Base-by-base conservation (phyloP, 2,329 filamentous ascomycete species). In the Didymella lethalis region DNA sequence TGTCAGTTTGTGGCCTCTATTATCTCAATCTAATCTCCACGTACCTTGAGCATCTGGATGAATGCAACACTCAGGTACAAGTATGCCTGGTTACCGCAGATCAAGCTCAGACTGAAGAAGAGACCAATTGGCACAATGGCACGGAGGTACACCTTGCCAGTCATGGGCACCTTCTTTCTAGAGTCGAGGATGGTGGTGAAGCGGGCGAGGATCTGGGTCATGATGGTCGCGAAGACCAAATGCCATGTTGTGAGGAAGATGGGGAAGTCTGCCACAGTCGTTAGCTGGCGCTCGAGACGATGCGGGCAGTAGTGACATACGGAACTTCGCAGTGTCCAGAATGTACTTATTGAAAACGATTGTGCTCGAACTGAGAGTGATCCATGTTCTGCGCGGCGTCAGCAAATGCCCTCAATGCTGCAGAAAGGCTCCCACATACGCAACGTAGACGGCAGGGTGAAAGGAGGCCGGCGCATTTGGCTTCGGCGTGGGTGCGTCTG, bases 311-410 rank as follows among this genome's bases (percentile, higher is more conserved):
- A 48, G 48, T n/a, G 18, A 77, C 88, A 83, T 85, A 92, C 90
- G 86, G 83, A 97, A 97, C 64, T 91, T 85, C 64, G 90, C 85
- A 38, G 90, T 93, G 73, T 94, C 89, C 63, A 98, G 86, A 73
- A 99, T 92, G 88, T 92, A 97, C 87, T 99, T 99, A 88, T 99
- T 98, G 89, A 97, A 98, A 63, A 99, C 84, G 77, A 99, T 99
- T 75, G 98, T 93, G 71, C 90, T 92, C 43, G 93, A 97, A 74
- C 92, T 96, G 78, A 97, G 85, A 59, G 88, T 83, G 75, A 99
- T 98, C 95, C 95, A 99, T 69, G 88, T 84, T 71, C 93, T 97
- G 78, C 50, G 34, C 49, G 14, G 54, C 48, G 63, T 75, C 59
- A 75, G 73, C 50, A 20, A 36, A 28, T 57, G 54, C 53, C 29